phyloP scores from a whole-genome alignment of 2,329 filamentous ascomycete genomes.

The Penicillium sp. region DNA sequence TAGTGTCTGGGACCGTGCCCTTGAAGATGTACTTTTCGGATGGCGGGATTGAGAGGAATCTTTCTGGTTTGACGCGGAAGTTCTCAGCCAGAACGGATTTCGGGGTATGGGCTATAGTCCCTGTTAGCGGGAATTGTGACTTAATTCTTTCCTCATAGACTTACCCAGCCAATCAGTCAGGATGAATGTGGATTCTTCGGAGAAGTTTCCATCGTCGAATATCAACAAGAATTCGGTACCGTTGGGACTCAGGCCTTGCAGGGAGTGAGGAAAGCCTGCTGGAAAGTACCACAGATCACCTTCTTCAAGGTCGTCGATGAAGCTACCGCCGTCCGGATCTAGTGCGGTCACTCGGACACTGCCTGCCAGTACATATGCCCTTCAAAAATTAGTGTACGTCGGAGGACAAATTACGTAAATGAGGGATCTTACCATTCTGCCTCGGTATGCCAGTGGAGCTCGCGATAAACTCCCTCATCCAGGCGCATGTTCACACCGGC shows the following conservation, averaged over 20 bases:
- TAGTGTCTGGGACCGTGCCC: slow-evolving; percentile 61
- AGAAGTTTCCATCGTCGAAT: slow-evolving; percentile 60
- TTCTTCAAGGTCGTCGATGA: slow-evolving; percentile 71
- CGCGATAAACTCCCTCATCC: slow-evolving; percentile 69
- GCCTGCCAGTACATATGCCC: slow-evolving; percentile 73
- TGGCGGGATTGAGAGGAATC: slow-evolving; percentile 48
- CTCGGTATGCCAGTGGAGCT: slow-evolving; percentile 80
- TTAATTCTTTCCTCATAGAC: slow-evolving; percentile 13
- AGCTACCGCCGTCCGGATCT: slow-evolving; percentile 72
- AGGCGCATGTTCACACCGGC: slow-evolving; percentile 79
- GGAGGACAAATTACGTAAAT: too few species aligned
- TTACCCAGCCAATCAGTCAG: slow-evolving; percentile 70
- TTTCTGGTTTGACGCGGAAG: slow-evolving; percentile 67
- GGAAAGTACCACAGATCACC: slow-evolving; percentile 81
- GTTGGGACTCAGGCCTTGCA: slow-evolving; percentile 67
- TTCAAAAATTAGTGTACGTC: not conserved
- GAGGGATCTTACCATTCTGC: slow-evolving; percentile 56
- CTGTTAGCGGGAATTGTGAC: not conserved
- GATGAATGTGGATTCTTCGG: slow-evolving; percentile 68
- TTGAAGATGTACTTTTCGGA: slow-evolving; percentile 73
- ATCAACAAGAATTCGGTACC: slow-evolving; percentile 64
- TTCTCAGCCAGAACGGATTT: slow-evolving; percentile 72
- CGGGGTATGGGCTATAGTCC: slow-evolving; percentile 61
- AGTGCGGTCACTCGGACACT: slow-evolving; percentile 70
- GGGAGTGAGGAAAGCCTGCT: slow-evolving; percentile 70